Evolutionary conservation across 2,329 filamentous ascomycete genomes (phyloP).

Genomic region (Pseudocercospora musae): DNA sequence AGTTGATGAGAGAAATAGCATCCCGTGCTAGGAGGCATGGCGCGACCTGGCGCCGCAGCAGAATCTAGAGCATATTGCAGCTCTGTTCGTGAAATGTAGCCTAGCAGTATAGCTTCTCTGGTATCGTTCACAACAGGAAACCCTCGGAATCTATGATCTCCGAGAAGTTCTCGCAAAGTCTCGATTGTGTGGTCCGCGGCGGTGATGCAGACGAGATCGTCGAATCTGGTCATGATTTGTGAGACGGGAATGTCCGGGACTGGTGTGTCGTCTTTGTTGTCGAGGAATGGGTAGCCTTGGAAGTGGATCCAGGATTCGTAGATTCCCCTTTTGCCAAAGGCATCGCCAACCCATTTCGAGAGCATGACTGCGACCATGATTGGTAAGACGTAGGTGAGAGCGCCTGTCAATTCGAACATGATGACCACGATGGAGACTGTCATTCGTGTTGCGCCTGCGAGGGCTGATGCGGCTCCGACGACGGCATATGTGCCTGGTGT

Average conservation of each 20-base stretch:
- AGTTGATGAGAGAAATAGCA: conserved; percentile 82
- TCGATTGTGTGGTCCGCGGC: conserved; percentile 77
- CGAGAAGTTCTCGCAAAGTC: conserved; percentile 67
- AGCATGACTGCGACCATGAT: conserved; percentile 99
- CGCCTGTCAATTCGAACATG: conserved; percentile 97
- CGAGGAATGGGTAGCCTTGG: conserved; percentile 91
- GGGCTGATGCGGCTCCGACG: conserved; percentile 88
- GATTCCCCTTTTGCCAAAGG: conserved; percentile 86
- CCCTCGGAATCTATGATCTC: conserved; percentile 74
- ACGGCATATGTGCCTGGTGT: conserved; percentile 96
- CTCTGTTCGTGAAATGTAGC: conserved; percentile 92
- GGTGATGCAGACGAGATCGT: conserved; percentile 85
- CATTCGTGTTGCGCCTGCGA: conserved; percentile 91
- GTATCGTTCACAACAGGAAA: conserved; percentile 85
- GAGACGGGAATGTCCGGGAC: conserved; percentile 82
- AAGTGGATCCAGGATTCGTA: conserved; percentile 98
- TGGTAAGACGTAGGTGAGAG: conserved; percentile 90
- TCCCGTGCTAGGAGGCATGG: conserved; percentile 67
- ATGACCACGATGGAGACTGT: conserved; percentile 98
- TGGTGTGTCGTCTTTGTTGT: conserved; percentile 74
- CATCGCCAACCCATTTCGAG: conserved; percentile 96
- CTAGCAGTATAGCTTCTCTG: conserved; percentile 73
- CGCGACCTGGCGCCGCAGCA: conserved; percentile 54
- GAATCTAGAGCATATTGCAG: conserved; percentile 74
- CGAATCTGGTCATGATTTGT: conserved; percentile 87